phyloP scores from a whole-genome alignment of 768 basidiomycete species.

The Floccularia luteovirens region DNA sequence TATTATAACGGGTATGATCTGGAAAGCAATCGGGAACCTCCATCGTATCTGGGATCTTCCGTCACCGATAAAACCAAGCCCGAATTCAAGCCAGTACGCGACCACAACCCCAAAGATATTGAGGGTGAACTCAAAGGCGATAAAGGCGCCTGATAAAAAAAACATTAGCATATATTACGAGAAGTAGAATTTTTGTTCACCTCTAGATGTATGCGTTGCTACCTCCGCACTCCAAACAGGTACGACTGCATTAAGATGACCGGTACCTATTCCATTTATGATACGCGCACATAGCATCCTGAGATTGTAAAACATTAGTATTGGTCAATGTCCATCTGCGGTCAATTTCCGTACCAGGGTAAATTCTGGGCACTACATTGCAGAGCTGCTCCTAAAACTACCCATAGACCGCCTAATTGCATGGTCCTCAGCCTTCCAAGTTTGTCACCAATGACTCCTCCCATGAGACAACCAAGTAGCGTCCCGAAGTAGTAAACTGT shows the following conservation, averaged over 20 bases:
- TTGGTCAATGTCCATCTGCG: not conserved
- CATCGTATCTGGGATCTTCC: slow-evolving; percentile 27
- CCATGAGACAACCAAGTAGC: slow-evolving; percentile 30
- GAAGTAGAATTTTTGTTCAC: slow-evolving; percentile 6
- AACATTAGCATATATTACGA: not conserved
- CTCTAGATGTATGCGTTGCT: slow-evolving; percentile 33
- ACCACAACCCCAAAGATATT: slow-evolving; percentile 34
- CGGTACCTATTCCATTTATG: slow-evolving; percentile 36
- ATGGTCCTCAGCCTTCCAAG: slow-evolving; percentile 32
- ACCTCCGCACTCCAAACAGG: slow-evolving; percentile 39
- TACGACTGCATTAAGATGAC: slow-evolving; percentile 33
- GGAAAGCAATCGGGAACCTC: slow-evolving; percentile 37
- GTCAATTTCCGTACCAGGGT: slow-evolving; percentile 21
- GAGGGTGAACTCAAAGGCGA: slow-evolving; percentile 34
- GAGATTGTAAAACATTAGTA: not conserved
- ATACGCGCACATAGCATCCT: slow-evolving; percentile 39
- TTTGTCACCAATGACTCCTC: slow-evolving; percentile 31
- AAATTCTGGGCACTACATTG: slow-evolving; percentile 35
- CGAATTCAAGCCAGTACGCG: slow-evolving; percentile 39
- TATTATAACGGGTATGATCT: slow-evolving; percentile 28
- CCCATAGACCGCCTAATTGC: slow-evolving; percentile 30
- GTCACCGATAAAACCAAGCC: slow-evolving; percentile 33
- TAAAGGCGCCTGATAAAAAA: slow-evolving; percentile 26
- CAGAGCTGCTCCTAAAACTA: slow-evolving; percentile 30
- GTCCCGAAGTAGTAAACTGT: slow-evolving; percentile 35